Conservation (phyloP, 1,284 basidiomycete species). For the Ustilago lituana region DNA sequence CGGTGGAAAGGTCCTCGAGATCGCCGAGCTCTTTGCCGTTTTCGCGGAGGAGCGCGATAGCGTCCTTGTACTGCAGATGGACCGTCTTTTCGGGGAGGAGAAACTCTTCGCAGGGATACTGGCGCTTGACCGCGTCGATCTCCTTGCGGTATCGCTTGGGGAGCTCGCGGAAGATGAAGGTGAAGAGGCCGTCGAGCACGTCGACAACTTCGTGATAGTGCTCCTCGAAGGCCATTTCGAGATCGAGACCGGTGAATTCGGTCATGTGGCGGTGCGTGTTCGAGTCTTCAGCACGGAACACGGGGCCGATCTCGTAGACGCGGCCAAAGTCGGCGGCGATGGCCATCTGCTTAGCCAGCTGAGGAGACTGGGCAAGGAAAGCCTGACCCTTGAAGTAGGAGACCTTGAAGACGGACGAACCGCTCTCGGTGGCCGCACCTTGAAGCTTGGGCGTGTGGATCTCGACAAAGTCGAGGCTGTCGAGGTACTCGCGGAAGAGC, state of each 20-base stretch:
- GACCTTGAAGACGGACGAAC: constrained; percentile 97
- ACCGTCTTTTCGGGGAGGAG: constrained; percentile 63
- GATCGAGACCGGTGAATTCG: constrained; percentile 97
- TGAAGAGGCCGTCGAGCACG: constrained; percentile 63
- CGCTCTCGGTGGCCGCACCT: constrained; percentile 94
- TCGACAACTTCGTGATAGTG: constrained; percentile 84
- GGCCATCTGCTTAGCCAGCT: constrained; percentile 98
- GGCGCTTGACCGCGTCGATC: constrained; percentile 82
- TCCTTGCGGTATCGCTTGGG: constrained; percentile 78
- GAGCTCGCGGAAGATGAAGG: constrained; percentile 66
- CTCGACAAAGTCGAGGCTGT: constrained; percentile 82
- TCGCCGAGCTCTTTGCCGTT: constrained; percentile 62
- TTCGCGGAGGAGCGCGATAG: constrained; percentile 62
- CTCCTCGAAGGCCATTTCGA: constrained; percentile 98
- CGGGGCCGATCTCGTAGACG: constrained; percentile 92
- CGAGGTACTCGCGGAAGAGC: constrained; percentile 87
- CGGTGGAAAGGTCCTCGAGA: constrained; percentile 65
- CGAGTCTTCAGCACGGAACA: constrained; percentile 98
- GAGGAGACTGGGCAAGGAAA: constrained; percentile 94
- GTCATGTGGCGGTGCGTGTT: constrained; percentile 98
- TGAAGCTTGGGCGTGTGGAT: constrained; percentile 98
- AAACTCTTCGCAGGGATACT: constrained; percentile 80
- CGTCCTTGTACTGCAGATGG: constrained; percentile 62
- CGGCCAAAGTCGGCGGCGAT: constrained; percentile 98
- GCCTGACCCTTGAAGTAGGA: constrained; percentile 96